These are phyloP conservation scores for Rhododendron williamsianum DNA, from an alignment of 148 eudicot genomes.

Conservation along the genomic window DNA sequence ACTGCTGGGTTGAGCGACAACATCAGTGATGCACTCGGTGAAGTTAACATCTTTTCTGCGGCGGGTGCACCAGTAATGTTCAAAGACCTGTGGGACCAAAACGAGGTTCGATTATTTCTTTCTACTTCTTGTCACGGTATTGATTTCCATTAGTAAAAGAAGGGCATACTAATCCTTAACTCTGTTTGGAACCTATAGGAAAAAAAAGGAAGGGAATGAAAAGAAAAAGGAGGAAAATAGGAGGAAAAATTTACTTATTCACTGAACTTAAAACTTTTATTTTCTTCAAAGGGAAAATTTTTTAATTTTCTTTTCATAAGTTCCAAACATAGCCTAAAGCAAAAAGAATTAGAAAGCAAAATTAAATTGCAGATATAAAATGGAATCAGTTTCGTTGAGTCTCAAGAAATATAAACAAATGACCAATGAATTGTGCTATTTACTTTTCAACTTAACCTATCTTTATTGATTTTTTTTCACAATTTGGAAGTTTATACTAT, in stretches of 20 bases:
- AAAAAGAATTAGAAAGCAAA: not conserved
- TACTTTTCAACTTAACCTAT: not conserved
- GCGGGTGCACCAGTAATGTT: not conserved
- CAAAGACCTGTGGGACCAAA: constrained; percentile 78
- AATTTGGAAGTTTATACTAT: not conserved
- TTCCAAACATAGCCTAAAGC: no score
- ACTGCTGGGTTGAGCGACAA: constrained; percentile 24
- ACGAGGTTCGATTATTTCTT: constrained; percentile 37
- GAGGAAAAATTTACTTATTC: no score
- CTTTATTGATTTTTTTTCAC: not conserved
- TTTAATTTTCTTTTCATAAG: no score
- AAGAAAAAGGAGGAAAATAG: no score
- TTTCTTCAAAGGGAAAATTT: no score
- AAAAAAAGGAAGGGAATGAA: no score
- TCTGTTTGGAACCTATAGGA: no score
- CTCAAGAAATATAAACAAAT: not conserved
- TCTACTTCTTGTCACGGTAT: not conserved
- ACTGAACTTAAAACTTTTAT: no score
- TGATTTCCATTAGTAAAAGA: not conserved
- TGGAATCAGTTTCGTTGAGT: not conserved
- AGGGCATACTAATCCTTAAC: not conserved
- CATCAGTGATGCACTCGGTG: constrained; percentile 44
- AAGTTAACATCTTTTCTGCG: constrained; percentile 32
- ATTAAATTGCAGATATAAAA: not conserved
- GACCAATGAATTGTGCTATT: not conserved